These are phyloP conservation scores for Vaccinium corymbosum DNA, from an alignment of 148 eudicot genomes.

Conservation along the genomic window DNA sequence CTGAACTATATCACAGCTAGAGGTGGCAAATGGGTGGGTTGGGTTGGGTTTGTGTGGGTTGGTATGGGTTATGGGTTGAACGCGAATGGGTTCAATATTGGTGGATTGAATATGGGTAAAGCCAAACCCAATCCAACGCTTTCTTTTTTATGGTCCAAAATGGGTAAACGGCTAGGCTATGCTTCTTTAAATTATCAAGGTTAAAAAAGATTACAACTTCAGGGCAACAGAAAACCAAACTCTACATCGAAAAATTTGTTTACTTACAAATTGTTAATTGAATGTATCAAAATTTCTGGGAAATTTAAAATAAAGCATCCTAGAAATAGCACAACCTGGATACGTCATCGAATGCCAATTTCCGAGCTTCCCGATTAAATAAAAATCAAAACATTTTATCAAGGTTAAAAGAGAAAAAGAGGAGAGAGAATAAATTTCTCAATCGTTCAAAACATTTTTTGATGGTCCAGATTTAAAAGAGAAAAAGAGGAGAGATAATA, in stretches of 20 bases:
- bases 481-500: too few species aligned
- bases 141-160: background rate
- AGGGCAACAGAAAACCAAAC: background rate
- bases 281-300: conserved; percentile 6
- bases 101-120: too few species aligned
- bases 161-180: background rate
- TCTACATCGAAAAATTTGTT: background rate
- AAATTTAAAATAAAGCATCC: background rate
- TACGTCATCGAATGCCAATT: background rate
- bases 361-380: conserved; percentile 2
- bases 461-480: too few species aligned
- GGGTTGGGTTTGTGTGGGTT: too few species aligned
- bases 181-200: background rate
- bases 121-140: too few species aligned
- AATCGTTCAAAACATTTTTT: too few species aligned
- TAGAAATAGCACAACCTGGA: background rate
- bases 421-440: too few species aligned
- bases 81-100: too few species aligned
- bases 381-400: background rate
- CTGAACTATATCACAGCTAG: too few species aligned
- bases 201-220: background rate
- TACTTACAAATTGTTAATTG: conserved; percentile 14
- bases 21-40: too few species aligned
- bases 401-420: too few species aligned
- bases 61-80: too few species aligned